These are phyloP conservation scores for Coniochaeta ligniaria DNA, from an alignment of 2,329 filamentous ascomycete species.

Conservation along the genomic window DNA sequence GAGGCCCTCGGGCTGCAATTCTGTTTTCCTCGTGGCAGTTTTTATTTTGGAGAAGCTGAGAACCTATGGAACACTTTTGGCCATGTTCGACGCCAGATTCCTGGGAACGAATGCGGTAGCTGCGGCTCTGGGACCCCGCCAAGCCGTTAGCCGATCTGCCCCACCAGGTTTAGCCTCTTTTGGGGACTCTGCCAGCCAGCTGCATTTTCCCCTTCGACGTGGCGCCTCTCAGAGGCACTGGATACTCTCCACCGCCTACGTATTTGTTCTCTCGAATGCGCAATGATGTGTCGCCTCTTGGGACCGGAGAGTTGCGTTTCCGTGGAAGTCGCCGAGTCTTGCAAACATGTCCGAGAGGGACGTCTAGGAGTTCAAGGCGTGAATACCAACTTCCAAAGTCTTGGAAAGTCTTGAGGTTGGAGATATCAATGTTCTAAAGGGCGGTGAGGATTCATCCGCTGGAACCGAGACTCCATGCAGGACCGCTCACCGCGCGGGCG, in stretches of 20 bases:
- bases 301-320: not conserved
- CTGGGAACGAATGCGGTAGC: not conserved
- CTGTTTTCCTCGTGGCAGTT: not conserved
- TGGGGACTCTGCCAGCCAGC: not conserved
- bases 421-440: not conserved
- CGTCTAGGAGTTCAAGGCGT: not conserved
- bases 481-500: not conserved
- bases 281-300: not conserved
- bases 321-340: not conserved
- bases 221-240: not conserved
- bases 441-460: not conserved
- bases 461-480: not conserved
- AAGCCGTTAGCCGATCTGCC: not conserved
- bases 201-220: not conserved
- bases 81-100: not conserved
- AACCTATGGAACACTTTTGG: not conserved
- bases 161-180: not conserved
- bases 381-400: not conserved
- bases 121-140: not conserved
- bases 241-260: not conserved
- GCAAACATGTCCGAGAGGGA: not conserved
- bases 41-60: not conserved
- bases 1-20: not conserved
- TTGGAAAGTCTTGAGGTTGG: not conserved
- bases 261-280: not conserved